Conservation (phyloP, 306 rosid genomes). For the Inga oerstediana region DNA sequence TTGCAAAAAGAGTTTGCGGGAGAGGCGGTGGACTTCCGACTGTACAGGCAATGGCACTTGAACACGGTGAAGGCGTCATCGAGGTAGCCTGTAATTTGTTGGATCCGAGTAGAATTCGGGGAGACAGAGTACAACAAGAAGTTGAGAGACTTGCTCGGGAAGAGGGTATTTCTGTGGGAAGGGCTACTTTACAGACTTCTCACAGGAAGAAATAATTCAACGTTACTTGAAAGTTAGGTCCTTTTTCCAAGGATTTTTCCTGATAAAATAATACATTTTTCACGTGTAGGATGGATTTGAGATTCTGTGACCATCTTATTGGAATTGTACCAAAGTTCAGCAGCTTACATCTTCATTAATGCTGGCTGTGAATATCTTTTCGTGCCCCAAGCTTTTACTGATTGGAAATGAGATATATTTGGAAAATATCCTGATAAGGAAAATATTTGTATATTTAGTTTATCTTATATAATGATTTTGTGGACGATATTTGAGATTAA, state of each 20-base stretch:
- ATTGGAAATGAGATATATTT: no score
- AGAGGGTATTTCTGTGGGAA: slow-evolving; percentile 63
- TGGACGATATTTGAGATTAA: no score
- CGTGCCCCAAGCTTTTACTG: no score
- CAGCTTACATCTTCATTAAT: not conserved
- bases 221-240: slow-evolving; percentile 46
- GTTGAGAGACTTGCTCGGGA: slow-evolving; percentile 65
- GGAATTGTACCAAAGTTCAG: not conserved
- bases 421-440: no score
- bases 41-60: not conserved
- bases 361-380: no score
- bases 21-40: no score
- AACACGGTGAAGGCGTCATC: slow-evolving; percentile 18
- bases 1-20: no score
- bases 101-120: slow-evolving; percentile 57
- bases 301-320: not conserved
- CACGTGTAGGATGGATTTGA: no score
- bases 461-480: no score
- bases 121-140: slow-evolving; percentile 29
- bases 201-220: slow-evolving; percentile 63
- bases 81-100: slow-evolving; percentile 32
- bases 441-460: no score
- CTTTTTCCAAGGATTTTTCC: not conserved
- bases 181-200: slow-evolving; percentile 83
- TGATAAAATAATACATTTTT: not conserved